Evolutionary conservation across 1,139 yeast genomes (phyloP).

Genomic region (Kluyveromyces marxianus): DNA sequence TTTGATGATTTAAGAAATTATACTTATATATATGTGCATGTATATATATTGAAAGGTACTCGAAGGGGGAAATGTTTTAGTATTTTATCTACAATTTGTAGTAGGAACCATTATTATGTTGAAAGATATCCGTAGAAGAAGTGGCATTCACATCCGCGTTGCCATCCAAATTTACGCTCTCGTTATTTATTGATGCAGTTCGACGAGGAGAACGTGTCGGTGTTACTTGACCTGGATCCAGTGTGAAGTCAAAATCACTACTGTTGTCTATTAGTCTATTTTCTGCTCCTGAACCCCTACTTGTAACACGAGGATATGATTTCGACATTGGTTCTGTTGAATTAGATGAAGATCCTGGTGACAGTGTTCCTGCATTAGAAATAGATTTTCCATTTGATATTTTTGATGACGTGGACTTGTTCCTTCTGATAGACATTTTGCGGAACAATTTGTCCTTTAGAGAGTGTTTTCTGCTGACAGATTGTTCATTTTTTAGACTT

Average conservation of each 20-base stretch:
- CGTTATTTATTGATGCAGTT: background rate
- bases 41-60: too few relatives aligned
- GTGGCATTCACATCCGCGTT: constrained; percentile 7
- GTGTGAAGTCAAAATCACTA: constrained; percentile 12
- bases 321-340: constrained; percentile 8
- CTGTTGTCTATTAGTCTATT: constrained; percentile 22
- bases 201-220: constrained; percentile 1
- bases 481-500: background rate
- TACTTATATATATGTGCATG: too few relatives aligned
- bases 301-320: constrained; percentile 17
- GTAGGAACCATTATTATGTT: constrained; percentile 7
- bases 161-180: constrained; percentile 1
- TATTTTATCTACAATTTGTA: constrained; percentile 6
- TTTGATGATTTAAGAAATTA: too few relatives aligned
- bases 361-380: background rate
- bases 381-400: background rate
- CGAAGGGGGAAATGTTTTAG: too few relatives aligned
- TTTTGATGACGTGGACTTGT: constrained; percentile 10
- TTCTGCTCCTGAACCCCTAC: constrained; percentile 19
- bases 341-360: constrained; percentile 4
- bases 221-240: constrained; percentile 4
- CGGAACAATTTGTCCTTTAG: constrained; percentile 21
- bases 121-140: constrained; percentile 10
- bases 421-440: constrained; percentile 18
- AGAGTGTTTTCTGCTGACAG: constrained; percentile 12